phyloP scores from a whole-genome alignment of 2,329 filamentous ascomycete genomes.

The Amauroascus verrucosus region DNA sequence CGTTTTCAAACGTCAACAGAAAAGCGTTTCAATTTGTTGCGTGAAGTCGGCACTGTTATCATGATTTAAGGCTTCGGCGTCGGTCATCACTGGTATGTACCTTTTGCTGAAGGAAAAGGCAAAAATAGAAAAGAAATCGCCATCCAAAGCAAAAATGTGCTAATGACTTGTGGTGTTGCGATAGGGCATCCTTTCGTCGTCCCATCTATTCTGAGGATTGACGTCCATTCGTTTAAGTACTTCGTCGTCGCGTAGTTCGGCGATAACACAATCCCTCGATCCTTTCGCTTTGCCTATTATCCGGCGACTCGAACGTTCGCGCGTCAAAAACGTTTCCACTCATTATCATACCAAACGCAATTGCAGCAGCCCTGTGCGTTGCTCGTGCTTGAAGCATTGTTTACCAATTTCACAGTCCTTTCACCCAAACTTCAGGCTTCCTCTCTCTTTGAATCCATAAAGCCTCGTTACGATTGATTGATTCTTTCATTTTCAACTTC shows the following conservation, averaged over 20 bases:
- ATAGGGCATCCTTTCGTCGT: conserved; percentile 3
- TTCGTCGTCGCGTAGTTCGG: conserved; percentile 11
- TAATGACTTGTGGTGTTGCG: conserved; percentile 1
- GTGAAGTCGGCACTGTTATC: neutral
- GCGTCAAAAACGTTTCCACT: conserved; percentile 9
- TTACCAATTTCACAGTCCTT: neutral
- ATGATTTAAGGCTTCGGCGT: conserved; percentile 1
- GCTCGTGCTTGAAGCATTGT: conserved; percentile 8
- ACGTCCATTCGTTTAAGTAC: conserved; percentile 16
- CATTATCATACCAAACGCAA: conserved; percentile 6
- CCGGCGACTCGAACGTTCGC: conserved; percentile 9
- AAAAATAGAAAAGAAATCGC: too few relatives aligned
- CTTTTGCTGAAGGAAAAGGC: neutral
- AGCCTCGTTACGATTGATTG: neutral
- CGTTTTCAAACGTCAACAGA: neutral
- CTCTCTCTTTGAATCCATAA: conserved; percentile 3
- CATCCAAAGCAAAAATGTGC: conserved; percentile 1
- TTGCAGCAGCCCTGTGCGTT: neutral
- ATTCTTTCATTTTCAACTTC: neutral
- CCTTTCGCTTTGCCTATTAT: neutral
- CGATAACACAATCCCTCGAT: conserved; percentile 5
- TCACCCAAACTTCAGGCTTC: neutral
- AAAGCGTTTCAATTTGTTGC: neutral
- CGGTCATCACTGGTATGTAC: neutral
- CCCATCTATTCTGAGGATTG: conserved; percentile 13